phyloP scores from a whole-genome alignment of 164 flowering plant genomes.

The Vitis rupestris region DNA sequence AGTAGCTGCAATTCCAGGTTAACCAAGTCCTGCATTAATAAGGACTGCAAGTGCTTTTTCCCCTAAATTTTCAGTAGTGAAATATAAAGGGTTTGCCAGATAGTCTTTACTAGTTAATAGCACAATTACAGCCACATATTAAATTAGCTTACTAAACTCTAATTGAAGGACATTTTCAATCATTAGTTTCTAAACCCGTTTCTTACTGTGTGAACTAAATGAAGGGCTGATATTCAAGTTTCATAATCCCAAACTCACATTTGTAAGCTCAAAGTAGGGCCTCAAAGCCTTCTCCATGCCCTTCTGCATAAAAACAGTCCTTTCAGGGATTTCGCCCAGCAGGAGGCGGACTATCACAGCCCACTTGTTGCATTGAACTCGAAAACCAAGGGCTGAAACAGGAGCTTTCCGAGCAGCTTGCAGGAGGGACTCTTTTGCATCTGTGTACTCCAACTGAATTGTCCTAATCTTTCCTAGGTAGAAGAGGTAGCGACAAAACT shows the following conservation, averaged over 20 bases:
- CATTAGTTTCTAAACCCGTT: too few species aligned
- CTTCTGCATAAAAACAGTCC: slow-evolving; percentile 93
- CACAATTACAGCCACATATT: too few species aligned
- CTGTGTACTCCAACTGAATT: slow-evolving; percentile 43
- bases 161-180: too few species aligned
- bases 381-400: slow-evolving; percentile 30
- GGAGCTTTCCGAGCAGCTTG: slow-evolving; percentile 45
- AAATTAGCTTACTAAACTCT: too few species aligned
- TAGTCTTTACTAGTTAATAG: too few species aligned
- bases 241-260: slow-evolving; percentile 49
- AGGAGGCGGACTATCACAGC: slow-evolving; percentile 80
- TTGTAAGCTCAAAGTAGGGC: slow-evolving; percentile 97
- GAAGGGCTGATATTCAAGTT: neutral
- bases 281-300: slow-evolving; percentile 93
- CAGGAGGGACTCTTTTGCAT: slow-evolving; percentile 40
- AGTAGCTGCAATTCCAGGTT: too few species aligned
- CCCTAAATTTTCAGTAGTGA: too few species aligned
- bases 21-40: too few species aligned
- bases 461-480: slow-evolving; percentile 49
- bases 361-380: slow-evolving; percentile 87
- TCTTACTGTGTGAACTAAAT: neutral
- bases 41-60: too few species aligned
- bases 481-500: slow-evolving; percentile 90
- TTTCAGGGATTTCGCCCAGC: slow-evolving; percentile 94
- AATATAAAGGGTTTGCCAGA: too few species aligned